Evolutionary conservation across 352 stramenopile genomes (phyloP), one percentile per base, ranked within the genome.

Genomic region (Phytophthora tubulina): DNA sequence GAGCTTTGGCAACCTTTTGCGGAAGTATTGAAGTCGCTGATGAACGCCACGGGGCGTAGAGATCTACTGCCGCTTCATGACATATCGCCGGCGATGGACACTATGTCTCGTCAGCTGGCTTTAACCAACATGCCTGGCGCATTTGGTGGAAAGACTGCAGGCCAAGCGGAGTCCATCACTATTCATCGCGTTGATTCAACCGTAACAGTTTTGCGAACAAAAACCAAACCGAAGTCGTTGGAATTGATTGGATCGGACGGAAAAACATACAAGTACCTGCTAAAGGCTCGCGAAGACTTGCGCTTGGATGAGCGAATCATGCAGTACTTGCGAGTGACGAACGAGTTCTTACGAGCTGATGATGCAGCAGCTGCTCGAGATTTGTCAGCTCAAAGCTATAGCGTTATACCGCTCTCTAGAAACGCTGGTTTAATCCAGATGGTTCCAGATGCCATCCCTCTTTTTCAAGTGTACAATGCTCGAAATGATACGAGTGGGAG

Each of bases 221-320:
- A 96, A 71, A 96, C 89, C 2, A 95, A 93, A 45, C 92, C 92
- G 0, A 98, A 98, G 55, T 88, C 82, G 5, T 57, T 98, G 42
- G 80, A 83, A 52, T 86, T 98, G 13, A 63, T 90, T 21, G 92
- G 89, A 30, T 93, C 84, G 1, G 79, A 97, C 59, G 92, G 92
- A 1, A 63, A 78, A 58, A 68, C 55, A 27, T 88, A 95, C 70
- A 88, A 84, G 14, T 97, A 96, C 52, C 65, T 97, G 49, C 74
- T 97, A 1, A 97, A 98, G 54, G 88, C 91, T 3, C 76, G 86
- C 15, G 92, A 98, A 73, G 92, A 98, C 64, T 72, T 98, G 33
- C 89, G 89, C 17, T 78, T 98, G 27, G 92, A 98, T 63, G 90
- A 97, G 64, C 84, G 92, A 5, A 86, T 98, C 52, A 98, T 98